Base-by-base conservation (phyloP, 352 stramenopile genomes). In the Vaucheria bursata region DNA sequence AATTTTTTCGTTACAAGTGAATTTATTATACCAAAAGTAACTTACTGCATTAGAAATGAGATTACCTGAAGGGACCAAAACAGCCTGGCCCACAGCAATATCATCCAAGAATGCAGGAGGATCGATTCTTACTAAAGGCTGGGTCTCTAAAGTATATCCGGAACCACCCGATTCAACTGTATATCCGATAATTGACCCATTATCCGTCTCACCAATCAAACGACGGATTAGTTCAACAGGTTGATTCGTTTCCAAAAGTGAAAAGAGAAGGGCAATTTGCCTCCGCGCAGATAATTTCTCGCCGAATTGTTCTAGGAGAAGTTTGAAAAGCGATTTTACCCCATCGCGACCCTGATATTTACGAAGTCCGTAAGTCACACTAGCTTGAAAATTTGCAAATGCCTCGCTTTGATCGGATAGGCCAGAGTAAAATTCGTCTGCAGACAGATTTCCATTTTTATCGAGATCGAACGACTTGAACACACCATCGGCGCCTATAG, bases 301-400 rank as follows among this genome's bases (percentile, higher is more conserved):
- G 1, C 79, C 79, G 69, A 85, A 85, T 50, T 85, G 53, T 45
- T 82, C 77, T 32, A 82, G 52, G 49, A 85, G 49, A 7, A 83
- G 71, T 50, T 36, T 79, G 71, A 82, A 85, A 34, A 85, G 73
- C 29, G 39, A 32, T 69, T 72, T 79, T 29, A 85, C 79, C 3
- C 79, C 79, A 25, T 85, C 70, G 39, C 84, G 83, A 8, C 79
- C 79, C 73, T 84, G 77, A 49, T 85, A 85, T 66, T 82, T 82
- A 32, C 71, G 75, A 31, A 85, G 77, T 4, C 79, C 79, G 59
- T 80, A 85, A 33, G 74, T 80, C 4, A 82, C 67, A 52, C 75
- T 84, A 31, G 79, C 79, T 69, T 71, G 72, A 52, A 66, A 71
- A 29, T 73, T 25, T 7, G 38, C 69, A 33, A 77, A 77, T 45